Percentiles rank a stretch among this genome's conserved stretches.
These are phyloP conservation scores for Xylaria scruposa DNA, from an alignment of 495 filamentous ascomycete species.

Conservation along the genomic window DNA sequence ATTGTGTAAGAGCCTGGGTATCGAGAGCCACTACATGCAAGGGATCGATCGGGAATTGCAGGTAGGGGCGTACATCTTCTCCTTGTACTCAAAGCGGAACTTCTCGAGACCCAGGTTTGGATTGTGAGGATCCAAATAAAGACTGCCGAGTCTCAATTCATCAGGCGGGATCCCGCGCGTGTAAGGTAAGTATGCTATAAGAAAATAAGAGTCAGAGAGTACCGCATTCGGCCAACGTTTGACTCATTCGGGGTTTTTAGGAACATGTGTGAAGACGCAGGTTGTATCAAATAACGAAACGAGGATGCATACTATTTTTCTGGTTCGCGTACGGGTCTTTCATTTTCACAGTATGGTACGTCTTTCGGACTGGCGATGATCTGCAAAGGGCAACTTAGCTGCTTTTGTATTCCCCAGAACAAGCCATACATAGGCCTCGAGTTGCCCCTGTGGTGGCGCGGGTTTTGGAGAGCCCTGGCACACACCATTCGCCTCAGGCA, in stretches of 20 bases:
- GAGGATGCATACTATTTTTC: conserved; percentile 9
- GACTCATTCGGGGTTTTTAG: not conserved
- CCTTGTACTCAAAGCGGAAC: conserved; percentile 20
- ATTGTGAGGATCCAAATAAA: conserved; percentile 16
- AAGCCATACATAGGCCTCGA: not conserved
- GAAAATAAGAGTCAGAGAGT: not conserved
- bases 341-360: not conserved
- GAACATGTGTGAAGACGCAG: no score
- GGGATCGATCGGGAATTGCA: not conserved
- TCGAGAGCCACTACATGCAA: not conserved
- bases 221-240: not conserved
- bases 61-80: not conserved
- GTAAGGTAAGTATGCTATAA: conserved; percentile 18
- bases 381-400: not conserved
- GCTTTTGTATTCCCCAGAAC: conserved; percentile 1
- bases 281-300: no score
- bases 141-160: conserved; percentile 22
- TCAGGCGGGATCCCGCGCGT: conserved; percentile 20
- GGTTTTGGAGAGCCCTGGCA: conserved; percentile 5
- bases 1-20: conserved; percentile 1
- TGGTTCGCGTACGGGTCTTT: conserved; percentile 13
- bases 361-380: not conserved
- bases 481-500: not conserved
- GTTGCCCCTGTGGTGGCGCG: not conserved
- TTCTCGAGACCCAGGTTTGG: conserved; percentile 23